Conservation (phyloP, 2,329 filamentous ascomycete genomes). For the Hirsutella minnesotensis region DNA sequence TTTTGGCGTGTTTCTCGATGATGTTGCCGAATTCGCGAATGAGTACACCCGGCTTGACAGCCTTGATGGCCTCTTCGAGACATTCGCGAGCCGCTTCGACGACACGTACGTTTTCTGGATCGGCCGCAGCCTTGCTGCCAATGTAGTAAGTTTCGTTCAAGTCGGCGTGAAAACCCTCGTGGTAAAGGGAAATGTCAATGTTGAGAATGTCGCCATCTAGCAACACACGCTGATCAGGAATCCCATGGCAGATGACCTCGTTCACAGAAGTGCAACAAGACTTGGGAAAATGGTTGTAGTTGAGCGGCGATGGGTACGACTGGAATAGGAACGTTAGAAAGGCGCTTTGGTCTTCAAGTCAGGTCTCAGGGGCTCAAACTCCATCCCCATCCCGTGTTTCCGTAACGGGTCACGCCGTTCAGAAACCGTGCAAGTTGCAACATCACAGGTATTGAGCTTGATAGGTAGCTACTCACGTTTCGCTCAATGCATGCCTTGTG, state of each 20-base stretch:
- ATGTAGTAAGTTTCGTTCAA: conserved; percentile 99
- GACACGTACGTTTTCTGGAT: conserved; percentile 79
- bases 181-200: conserved; percentile 89
- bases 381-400: too few relatives aligned
- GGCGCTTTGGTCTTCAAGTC: too few relatives aligned
- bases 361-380: too few relatives aligned
- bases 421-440: too few relatives aligned
- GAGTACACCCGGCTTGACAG: conserved; percentile 85
- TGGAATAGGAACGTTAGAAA: conserved; percentile 24
- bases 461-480: conserved; percentile 49
- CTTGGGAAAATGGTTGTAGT: conserved; percentile 95
- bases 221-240: conserved; percentile 79
- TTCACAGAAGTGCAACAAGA: conserved; percentile 94
- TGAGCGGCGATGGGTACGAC: conserved; percentile 90
- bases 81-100: conserved; percentile 85
- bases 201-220: conserved; percentile 94
- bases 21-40: conserved; percentile 89
- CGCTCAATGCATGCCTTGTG: conserved; percentile 91
- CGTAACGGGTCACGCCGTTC: too few relatives aligned
- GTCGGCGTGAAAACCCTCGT: conserved; percentile 90
- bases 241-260: conserved; percentile 97
- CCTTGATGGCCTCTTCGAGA: conserved; percentile 77
- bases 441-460: too few relatives aligned
- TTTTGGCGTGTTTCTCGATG: conserved; percentile 92
- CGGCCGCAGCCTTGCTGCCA: conserved; percentile 71